phyloP scores from a whole-genome alignment of 2,329 filamentous ascomycete genomes.

The Talaromyces sp. region DNA sequence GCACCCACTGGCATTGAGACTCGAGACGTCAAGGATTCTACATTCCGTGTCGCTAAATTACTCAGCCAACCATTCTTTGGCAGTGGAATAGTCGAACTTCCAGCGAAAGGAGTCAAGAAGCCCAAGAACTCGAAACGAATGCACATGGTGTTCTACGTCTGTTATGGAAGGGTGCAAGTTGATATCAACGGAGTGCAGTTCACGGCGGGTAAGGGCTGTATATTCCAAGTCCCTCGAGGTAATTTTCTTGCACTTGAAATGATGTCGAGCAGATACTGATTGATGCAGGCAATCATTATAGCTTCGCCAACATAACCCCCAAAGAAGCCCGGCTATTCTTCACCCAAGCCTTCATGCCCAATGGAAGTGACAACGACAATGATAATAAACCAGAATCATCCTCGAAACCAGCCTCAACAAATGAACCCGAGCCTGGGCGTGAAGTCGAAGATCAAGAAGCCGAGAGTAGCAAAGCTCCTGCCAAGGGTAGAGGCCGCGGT shows the following conservation, averaged over 20 bases:
- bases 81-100: constrained; percentile 83
- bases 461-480: constrained; percentile 3
- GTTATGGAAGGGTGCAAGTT: constrained; percentile 76
- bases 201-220: constrained; percentile 78
- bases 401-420: neutral
- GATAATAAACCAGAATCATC: neutral
- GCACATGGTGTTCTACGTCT: constrained; percentile 96
- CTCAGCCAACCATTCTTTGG: constrained; percentile 82
- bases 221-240: constrained; percentile 96
- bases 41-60: constrained; percentile 86
- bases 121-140: constrained; percentile 91
- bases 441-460: neutral
- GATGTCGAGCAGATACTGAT: neutral
- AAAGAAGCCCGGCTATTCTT: constrained; percentile 80
- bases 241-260: constrained; percentile 24
- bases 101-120: constrained; percentile 76
- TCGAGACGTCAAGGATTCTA: constrained; percentile 59
- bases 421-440: neutral
- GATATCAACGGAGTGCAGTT: constrained; percentile 61
- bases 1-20: constrained; percentile 56
- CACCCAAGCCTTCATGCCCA: constrained; percentile 72
- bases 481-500: constrained; percentile 6
- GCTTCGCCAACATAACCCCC: constrained; percentile 76
- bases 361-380: constrained; percentile 3
- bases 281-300: constrained; percentile 75